These are phyloP conservation scores for Knufia petricola DNA, from an alignment of 2,329 filamentous ascomycete species.

Conservation along the genomic window DNA sequence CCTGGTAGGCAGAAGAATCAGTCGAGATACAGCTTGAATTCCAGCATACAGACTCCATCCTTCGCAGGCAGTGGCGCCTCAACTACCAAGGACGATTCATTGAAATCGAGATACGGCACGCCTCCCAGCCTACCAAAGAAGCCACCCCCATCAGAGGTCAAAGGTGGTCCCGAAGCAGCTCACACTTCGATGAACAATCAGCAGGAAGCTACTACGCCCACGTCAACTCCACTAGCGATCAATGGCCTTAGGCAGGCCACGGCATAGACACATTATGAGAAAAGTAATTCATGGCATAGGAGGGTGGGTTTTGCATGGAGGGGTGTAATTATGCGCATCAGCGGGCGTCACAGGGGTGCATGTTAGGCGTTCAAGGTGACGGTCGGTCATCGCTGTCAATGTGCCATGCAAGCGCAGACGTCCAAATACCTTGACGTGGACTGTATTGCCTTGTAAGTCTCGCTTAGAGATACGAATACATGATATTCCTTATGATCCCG, in stretches of 20 bases:
- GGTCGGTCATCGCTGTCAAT: background rate
- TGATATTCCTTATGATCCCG: background rate
- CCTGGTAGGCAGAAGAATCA: conserved; percentile 17
- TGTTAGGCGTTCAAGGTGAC: background rate
- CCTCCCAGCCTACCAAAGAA: conserved; percentile 42
- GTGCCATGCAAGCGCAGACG: no score
- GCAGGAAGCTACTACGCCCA: background rate
- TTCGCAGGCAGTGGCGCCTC: background rate
- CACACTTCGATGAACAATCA: background rate
- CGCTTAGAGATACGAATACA: background rate
- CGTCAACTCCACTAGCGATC: background rate
- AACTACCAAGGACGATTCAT: conserved; percentile 18
- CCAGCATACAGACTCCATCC: conserved; percentile 6
- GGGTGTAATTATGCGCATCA: background rate
- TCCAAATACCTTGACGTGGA: no score
- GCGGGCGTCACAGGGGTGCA: background rate
- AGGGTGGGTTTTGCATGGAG: background rate
- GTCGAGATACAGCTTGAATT: conserved; percentile 24
- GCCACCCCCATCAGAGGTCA: conserved; percentile 34
- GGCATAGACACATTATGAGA: background rate
- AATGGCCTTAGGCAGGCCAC: background rate
- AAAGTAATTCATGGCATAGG: background rate
- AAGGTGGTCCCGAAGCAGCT: background rate
- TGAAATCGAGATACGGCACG: conserved; percentile 39
- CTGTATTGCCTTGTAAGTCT: background rate